Base-by-base conservation (phyloP, 345 rosid genomes). In the Salix brachista region DNA sequence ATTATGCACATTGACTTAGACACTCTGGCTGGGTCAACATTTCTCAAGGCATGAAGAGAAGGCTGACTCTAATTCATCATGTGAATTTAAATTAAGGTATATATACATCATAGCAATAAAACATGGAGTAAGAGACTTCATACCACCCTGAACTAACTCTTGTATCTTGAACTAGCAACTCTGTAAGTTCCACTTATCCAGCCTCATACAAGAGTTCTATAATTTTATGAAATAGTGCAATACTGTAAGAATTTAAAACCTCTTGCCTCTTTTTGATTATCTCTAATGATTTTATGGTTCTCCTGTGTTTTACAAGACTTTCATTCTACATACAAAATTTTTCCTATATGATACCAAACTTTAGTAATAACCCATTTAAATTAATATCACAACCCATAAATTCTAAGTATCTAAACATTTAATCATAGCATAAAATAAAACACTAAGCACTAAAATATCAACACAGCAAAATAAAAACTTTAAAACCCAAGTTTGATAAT, bases 271-370 rank as follows among this genome's bases (percentile, higher is more conserved):
- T 87, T 80, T 88, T 85, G 74, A 95, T 90, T 76, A 86, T 76
- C 39, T 86, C 88, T 71, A 93, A 78, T 32, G 93, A 91, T 81
- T 80, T 90, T 65, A 71, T 80, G 75, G 77, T 41, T 91, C 84
- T 17, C 88, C 89, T 25, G 58, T 73, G 83, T 88, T 91, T 0
- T 96, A 86, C 82, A 87, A 90, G 78, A 83, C 89, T 85, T 91
- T 93, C 89, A 95, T 93, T 83, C 82, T 93, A 78, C 88, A 93
- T 28, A 91, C 91, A 87, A 85, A 93, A 46, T 91, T n/a, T 56
- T 56, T n/a, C 62, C 26, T 8, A n/a, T n/a, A 25, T 8, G 62
- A 56, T n/a, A 9, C 62, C 4, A 56, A n/a, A 9, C 9, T 56
- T 56, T 56, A 56, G 62, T 56, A n/a, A n/a, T n/a, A 21, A 11